A percentile compares a stretch with the other conserved stretches of the same genome.
Evolutionary conservation across 2,329 filamentous ascomycete species (phyloP).

Genomic region (Botryotinia calthae): DNA sequence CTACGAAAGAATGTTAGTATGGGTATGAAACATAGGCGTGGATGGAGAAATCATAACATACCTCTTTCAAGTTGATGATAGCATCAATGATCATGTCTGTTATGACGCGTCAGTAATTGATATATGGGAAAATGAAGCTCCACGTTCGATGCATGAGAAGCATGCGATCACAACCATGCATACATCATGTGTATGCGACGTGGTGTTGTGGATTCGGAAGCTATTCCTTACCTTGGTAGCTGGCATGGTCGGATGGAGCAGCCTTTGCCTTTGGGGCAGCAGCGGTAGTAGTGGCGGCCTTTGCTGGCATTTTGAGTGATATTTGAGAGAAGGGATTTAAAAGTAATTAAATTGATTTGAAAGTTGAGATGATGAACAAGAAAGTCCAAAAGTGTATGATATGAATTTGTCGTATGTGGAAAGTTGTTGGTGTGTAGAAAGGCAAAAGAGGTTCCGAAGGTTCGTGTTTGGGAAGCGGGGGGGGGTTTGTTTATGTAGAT

Average conservation of each 20-base stretch:
- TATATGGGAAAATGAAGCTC: conserved; percentile 30
- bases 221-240: conserved; percentile 64
- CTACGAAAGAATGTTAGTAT: conserved; percentile 28
- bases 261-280: conserved; percentile 56
- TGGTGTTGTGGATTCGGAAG: conserved; percentile 41
- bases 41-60: conserved; percentile 26
- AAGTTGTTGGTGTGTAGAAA: conserved; percentile 2
- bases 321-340: conserved; percentile 18
- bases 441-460: conserved; percentile 14
- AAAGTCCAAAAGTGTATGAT: background rate
- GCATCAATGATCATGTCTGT: conserved; percentile 39
- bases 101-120: conserved; percentile 29
- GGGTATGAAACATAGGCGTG: background rate
- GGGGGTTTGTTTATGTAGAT: conserved; percentile 18
- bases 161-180: conserved; percentile 49
- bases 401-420: background rate
- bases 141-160: conserved; percentile 49
- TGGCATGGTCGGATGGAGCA: conserved; percentile 55
- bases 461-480: conserved; percentile 13
- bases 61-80: conserved; percentile 38
- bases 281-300: conserved; percentile 52
- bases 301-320: conserved; percentile 58
- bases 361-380: background rate
- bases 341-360: conserved; percentile 3
- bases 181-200: conserved; percentile 45